These are phyloP conservation scores for Eucalyptus pumila DNA, from an alignment of 345 rosid genomes.

Conservation along the genomic window DNA sequence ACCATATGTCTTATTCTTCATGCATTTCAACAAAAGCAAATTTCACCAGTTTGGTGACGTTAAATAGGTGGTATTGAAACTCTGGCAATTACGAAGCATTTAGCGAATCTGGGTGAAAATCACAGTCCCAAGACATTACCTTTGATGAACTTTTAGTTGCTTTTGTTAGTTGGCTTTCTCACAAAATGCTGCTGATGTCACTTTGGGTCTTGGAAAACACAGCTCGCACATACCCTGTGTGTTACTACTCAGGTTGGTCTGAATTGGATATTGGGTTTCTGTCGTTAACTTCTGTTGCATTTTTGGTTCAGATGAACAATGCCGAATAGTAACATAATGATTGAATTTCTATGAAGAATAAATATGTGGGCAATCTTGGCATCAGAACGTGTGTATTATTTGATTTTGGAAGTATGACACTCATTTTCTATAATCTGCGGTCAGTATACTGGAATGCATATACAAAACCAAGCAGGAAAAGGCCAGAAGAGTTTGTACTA, in stretches of 20 bases:
- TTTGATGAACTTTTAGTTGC: not conserved
- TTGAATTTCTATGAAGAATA: not conserved
- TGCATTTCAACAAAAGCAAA: not conserved
- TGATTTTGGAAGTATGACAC: not conserved
- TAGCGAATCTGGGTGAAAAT: conserved; percentile 70
- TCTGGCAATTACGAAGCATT: conserved; percentile 80
- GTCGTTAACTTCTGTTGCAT: not conserved
- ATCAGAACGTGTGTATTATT: not conserved
- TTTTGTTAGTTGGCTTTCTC: not conserved
- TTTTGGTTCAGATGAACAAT: not conserved
- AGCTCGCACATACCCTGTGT: conserved; percentile 83
- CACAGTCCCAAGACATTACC: not conserved
- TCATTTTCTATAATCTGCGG: not conserved
- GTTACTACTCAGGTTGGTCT: conserved; percentile 76
- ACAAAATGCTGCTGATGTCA: not conserved
- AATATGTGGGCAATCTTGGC: not conserved
- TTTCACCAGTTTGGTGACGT: not conserved
- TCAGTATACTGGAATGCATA: fast-evolving
- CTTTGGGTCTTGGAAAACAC: conserved; percentile 61
- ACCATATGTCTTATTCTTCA: not conserved
- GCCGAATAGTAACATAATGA: not conserved
- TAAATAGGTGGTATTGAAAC: conserved; percentile 73
- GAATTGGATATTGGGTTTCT: not conserved
- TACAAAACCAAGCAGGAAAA: not conserved
- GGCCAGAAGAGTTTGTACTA: not conserved